These are phyloP conservation scores for Cyclotella kingstonii DNA, from an alignment of 108 stramenopile genomes.

Conservation along the genomic window DNA sequence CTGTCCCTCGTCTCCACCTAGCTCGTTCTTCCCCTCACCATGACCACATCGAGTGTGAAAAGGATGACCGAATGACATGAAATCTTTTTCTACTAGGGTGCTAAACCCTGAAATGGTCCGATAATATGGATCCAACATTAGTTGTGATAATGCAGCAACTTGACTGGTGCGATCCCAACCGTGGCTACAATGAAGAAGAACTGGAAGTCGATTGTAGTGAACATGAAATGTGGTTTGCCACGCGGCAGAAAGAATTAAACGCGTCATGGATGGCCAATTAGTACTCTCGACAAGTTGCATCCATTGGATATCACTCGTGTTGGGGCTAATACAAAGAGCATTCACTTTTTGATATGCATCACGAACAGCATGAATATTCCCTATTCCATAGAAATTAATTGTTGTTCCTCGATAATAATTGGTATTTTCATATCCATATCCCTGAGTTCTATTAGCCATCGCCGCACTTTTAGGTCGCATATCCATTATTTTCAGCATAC, in stretches of 20 bases:
- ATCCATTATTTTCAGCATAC: slow-evolving; percentile 86
- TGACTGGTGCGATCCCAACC: slow-evolving; percentile 99
- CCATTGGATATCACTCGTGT: slow-evolving; percentile 64
- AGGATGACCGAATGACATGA: slow-evolving; percentile 96
- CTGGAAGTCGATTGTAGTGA: slow-evolving; percentile 82
- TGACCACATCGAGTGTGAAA: slow-evolving; percentile 93
- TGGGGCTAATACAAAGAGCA: slow-evolving; percentile 53
- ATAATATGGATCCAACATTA: slow-evolving; percentile 96
- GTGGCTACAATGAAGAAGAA: slow-evolving; percentile 96
- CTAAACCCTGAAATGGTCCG: slow-evolving; percentile 93
- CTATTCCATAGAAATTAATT: slow-evolving; percentile 82
- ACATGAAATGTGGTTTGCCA: slow-evolving; percentile 87
- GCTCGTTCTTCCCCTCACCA: slow-evolving; percentile 83
- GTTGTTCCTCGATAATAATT: slow-evolving; percentile 77
- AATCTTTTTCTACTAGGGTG: slow-evolving; percentile 96
- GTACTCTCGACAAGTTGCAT: slow-evolving; percentile 84
- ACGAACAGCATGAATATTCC: slow-evolving; percentile 88
- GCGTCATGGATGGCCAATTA: slow-evolving; percentile 89
- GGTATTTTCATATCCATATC: slow-evolving; percentile 90
- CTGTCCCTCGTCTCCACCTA: slow-evolving; percentile 78
- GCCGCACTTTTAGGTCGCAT: slow-evolving; percentile 81
- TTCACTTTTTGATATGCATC: slow-evolving; percentile 79
- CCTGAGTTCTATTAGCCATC: slow-evolving; percentile 86
- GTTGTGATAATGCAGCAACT: slow-evolving; percentile 85
- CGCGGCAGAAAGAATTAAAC: slow-evolving; percentile 82